Conservation (phyloP, 495 filamentous ascomycete genomes). For the Staphylotrichum tortipilum region DNA sequence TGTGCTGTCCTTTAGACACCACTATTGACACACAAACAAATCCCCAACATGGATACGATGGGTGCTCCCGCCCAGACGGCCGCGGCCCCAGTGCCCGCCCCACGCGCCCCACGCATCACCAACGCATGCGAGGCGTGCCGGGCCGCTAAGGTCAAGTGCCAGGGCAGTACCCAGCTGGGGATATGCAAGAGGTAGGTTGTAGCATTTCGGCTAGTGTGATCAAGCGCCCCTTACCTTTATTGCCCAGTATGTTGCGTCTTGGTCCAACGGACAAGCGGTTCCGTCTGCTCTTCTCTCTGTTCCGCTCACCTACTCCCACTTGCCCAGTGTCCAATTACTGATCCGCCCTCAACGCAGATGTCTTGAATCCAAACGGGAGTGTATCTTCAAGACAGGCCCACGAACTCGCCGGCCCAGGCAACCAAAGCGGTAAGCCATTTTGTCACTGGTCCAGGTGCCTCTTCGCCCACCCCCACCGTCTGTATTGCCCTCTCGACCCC, state of each 20-base stretch:
- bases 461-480: background rate
- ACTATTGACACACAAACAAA: background rate
- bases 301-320: too few species aligned
- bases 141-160: conserved; percentile 39
- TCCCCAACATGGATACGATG: background rate
- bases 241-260: too few species aligned
- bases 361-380: conserved; percentile 40
- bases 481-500: background rate
- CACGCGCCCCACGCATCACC: conserved; percentile 23
- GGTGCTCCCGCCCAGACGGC: background rate
- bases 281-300: too few species aligned
- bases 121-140: conserved; percentile 43
- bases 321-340: background rate
- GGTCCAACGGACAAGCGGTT: too few species aligned
- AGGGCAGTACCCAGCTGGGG: conserved; percentile 30
- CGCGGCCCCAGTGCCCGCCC: background rate
- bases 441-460: background rate
- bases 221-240: too few species aligned
- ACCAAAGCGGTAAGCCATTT: conserved; percentile 25
- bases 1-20: background rate
- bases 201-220: too few species aligned
- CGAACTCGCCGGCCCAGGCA: conserved; percentile 32
- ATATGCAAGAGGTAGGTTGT: conserved; percentile 38
- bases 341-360: conserved; percentile 25
- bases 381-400: conserved; percentile 39